Evolutionary conservation across 805 yeast species (phyloP).

Genomic region (Myxozyma kluyveri): DNA sequence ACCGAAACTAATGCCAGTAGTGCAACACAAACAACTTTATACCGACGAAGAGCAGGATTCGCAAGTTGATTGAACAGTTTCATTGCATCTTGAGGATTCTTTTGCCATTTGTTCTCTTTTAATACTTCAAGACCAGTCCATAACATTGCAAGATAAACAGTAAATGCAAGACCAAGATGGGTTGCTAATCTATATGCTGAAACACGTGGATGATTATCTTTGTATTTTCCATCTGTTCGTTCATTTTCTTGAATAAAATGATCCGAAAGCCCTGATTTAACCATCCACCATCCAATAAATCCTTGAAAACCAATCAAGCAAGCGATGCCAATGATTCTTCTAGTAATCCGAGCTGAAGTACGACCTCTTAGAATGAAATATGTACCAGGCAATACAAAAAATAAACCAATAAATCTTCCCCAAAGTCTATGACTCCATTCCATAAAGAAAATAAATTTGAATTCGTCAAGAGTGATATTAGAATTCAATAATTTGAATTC

Average conservation of each 20-base stretch:
- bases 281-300: constrained; percentile 99
- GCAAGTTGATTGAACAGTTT: constrained; percentile 53
- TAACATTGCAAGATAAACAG: constrained; percentile 81
- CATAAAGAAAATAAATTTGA: constrained; percentile 91
- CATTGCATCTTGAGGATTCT: constrained; percentile 58
- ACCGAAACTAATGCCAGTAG: constrained; percentile 69
- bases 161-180: constrained; percentile 89
- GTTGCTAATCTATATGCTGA: constrained; percentile 92
- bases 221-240: constrained; percentile 46
- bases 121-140: constrained; percentile 86
- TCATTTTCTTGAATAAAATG: constrained; percentile 65
- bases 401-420: constrained; percentile 86
- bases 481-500: constrained; percentile 88
- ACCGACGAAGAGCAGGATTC: constrained; percentile 55
- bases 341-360: constrained; percentile 65
- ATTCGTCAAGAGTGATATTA: constrained; percentile 84
- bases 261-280: constrained; percentile 86
- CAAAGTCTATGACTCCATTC: constrained; percentile 95
- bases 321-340: constrained; percentile 67
- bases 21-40: constrained; percentile 55
- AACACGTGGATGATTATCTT: constrained; percentile 77
- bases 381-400: constrained; percentile 78
- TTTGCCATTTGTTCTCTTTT: constrained; percentile 66
- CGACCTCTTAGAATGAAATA: constrained; percentile 69
- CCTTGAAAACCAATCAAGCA: constrained; percentile 88